Evolutionary conservation across 164 flowering plant genomes (phyloP).

Genomic region (Kingdonia uniflora): DNA sequence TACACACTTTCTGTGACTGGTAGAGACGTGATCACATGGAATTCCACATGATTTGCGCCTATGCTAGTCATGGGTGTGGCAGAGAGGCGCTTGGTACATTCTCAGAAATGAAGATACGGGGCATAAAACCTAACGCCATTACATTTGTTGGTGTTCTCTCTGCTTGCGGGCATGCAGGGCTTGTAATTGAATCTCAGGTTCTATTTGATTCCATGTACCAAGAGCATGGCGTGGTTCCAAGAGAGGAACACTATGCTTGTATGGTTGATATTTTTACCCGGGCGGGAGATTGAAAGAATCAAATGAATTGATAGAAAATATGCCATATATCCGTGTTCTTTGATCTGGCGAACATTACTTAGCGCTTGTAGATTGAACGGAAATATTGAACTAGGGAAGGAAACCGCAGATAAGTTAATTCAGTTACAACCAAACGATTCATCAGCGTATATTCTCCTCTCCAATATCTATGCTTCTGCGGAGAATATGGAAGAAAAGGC

Average conservation of each 20-base stretch:
- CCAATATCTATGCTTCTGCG: slow-evolving; percentile 17
- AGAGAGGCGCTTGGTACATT: slow-evolving; percentile 17
- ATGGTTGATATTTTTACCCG: slow-evolving; percentile 21
- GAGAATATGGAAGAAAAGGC: slow-evolving; percentile 17
- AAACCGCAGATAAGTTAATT: slow-evolving; percentile 18
- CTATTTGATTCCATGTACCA: slow-evolving; percentile 13
- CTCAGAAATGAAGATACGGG: slow-evolving; percentile 15
- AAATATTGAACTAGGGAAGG: slow-evolving; percentile 14
- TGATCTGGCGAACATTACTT: slow-evolving; percentile 22
- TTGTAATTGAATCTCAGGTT: slow-evolving; percentile 16
- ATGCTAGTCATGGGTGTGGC: slow-evolving; percentile 21
- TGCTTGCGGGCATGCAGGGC: slow-evolving; percentile 18
- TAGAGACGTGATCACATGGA: slow-evolving; percentile 23
- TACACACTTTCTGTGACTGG: slow-evolving; percentile 2
- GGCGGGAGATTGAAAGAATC: slow-evolving; percentile 19
- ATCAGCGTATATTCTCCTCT: slow-evolving; percentile 26
- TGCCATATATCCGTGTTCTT: slow-evolving; percentile 19
- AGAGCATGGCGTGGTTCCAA: slow-evolving; percentile 17
- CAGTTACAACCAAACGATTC: slow-evolving; percentile 17
- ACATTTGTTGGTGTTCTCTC: slow-evolving; percentile 20
- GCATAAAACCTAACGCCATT: slow-evolving; percentile 14
- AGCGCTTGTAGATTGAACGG: slow-evolving; percentile 15
- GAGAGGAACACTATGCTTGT: slow-evolving; percentile 20
- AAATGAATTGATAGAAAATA: slow-evolving; percentile 16
- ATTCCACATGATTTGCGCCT: slow-evolving; percentile 22